Percentiles rank a stretch among this genome's conserved stretches.
Evolutionary conservation across 2,329 filamentous ascomycete species (phyloP).

Genomic region (Drechslera avenae): DNA sequence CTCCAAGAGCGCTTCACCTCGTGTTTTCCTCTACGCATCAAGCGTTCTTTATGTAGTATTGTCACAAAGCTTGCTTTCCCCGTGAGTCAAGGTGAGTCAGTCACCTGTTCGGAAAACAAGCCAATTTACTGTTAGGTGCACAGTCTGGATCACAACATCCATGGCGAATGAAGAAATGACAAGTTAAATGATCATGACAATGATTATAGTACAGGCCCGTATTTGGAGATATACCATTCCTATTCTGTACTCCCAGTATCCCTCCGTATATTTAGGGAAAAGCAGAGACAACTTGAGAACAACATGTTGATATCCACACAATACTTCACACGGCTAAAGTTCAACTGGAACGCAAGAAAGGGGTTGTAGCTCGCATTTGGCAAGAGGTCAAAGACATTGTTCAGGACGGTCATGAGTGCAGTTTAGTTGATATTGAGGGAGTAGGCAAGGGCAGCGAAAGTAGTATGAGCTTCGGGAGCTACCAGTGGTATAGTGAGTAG

Average conservation of each 20-base stretch:
- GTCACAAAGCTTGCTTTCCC: not conserved
- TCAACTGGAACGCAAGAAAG: not conserved
- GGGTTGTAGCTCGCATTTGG: not conserved
- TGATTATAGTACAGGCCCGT: no score
- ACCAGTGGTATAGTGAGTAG: not conserved
- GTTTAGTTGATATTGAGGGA: conserved; percentile 2
- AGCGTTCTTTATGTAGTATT: not conserved
- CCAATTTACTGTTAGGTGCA: not conserved
- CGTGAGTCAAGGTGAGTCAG: not conserved
- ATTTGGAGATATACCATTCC: not conserved
- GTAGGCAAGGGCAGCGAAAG: not conserved
- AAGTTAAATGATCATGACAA: no score
- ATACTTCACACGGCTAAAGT: not conserved
- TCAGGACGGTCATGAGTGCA: not conserved
- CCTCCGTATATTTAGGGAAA: not conserved
- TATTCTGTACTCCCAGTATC: not conserved
- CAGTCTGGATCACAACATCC: no score
- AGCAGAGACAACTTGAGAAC: not conserved
- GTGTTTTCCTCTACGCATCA: not conserved
- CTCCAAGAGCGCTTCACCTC: not conserved
- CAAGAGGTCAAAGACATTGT: conserved; percentile 1
- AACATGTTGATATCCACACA: not conserved
- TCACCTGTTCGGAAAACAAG: not conserved
- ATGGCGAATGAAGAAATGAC: no score
- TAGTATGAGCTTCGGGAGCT: not conserved